Percentiles rank a stretch among this genome's conserved stretches.
Evolutionary conservation across 495 filamentous ascomycete genomes (phyloP).

Genomic region (Penicillium taxi): DNA sequence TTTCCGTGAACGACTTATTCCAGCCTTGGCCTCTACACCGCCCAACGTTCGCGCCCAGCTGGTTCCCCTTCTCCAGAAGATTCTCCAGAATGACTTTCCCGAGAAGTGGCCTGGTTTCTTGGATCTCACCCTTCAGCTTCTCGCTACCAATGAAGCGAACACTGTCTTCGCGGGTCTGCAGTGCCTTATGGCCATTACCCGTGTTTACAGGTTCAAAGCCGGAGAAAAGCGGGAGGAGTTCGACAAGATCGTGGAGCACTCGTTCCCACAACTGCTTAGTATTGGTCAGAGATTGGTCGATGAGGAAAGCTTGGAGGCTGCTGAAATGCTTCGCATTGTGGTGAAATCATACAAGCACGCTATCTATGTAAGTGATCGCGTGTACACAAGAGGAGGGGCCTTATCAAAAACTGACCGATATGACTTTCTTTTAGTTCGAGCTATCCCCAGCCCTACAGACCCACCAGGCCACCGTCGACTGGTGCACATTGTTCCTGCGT

Average conservation of each 20-base stretch:
- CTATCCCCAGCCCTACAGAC: slow-evolving; percentile 67
- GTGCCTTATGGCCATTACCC: slow-evolving; percentile 86
- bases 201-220: slow-evolving; percentile 88
- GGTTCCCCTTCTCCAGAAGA: slow-evolving; percentile 87
- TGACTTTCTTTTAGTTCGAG: slow-evolving; percentile 58
- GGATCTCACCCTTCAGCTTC: slow-evolving; percentile 78
- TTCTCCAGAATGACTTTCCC: slow-evolving; percentile 91
- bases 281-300: slow-evolving; percentile 84
- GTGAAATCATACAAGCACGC: slow-evolving; percentile 97
- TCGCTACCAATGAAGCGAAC: slow-evolving; percentile 71
- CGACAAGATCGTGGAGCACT: slow-evolving; percentile 84
- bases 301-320: slow-evolving; percentile 85
- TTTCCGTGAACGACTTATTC: slow-evolving; percentile 79
- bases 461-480: slow-evolving; percentile 78
- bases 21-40: slow-evolving; percentile 72
- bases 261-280: slow-evolving; percentile 80
- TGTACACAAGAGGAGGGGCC: neutral
- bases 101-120: slow-evolving; percentile 88
- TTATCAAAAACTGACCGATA: slow-evolving; percentile 12
- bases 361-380: slow-evolving; percentile 66
- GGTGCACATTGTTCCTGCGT: slow-evolving; percentile 89
- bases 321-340: slow-evolving; percentile 90
- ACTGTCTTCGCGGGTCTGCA: slow-evolving; percentile 90
- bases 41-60: slow-evolving; percentile 81
- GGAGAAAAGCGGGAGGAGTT: slow-evolving; percentile 76